Evolutionary conservation across 441 rosid species (phyloP), one percentile per base, ranked within the genome.

Genomic region (Manihot esculenta): DNA sequence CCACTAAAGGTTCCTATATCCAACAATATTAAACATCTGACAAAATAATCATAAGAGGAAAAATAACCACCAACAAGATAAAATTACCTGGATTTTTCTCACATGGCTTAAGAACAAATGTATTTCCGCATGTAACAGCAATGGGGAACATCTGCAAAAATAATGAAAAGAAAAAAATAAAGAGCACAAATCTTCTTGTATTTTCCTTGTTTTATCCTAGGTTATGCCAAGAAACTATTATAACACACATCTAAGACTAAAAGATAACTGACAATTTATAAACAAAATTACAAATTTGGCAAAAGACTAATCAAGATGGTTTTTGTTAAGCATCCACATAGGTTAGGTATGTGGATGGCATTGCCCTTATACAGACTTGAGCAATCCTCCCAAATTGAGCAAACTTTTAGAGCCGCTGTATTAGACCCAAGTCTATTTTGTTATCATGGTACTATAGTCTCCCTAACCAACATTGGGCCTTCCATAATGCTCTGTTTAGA

Each of bases 91-190:
- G 80, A 63, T 62, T 72, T 60, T 76, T 62, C 58, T 66, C 73
- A 55, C 76, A 77, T 38, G 80, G 76, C 69, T 72, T 72, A 10
- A 72, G 76, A 66, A 76, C 65, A 72, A 76, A 76, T 10, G 76
- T 60, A 66, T 76, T 77, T 60, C 76, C 76, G 66, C 73, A 72
- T 18, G 73, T 66, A 62, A 77, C 62, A 44, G 80, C 76, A 72
- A 72, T 65, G 3, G 74, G 71, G 65, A 73, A 73, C 71, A 77
- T 73, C 74, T 77, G 68, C 57, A 41, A 9, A 62, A 61, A 61
- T n/a, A 35, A 51, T 30, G 35, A 4, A 30, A 30, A 30, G 4
- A 30, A 26, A 56, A 3, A 38, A n/a, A 10, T 49, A 54, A 18
- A 55, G 56, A 63, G 18, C 3, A 64, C 13, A 17, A 53, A 7